A percentile compares a stretch with the other conserved stretches of the same genome.
Conservation (phyloP, 2,329 filamentous ascomycete genomes). For the Chaetothyriales sp. region DNA sequence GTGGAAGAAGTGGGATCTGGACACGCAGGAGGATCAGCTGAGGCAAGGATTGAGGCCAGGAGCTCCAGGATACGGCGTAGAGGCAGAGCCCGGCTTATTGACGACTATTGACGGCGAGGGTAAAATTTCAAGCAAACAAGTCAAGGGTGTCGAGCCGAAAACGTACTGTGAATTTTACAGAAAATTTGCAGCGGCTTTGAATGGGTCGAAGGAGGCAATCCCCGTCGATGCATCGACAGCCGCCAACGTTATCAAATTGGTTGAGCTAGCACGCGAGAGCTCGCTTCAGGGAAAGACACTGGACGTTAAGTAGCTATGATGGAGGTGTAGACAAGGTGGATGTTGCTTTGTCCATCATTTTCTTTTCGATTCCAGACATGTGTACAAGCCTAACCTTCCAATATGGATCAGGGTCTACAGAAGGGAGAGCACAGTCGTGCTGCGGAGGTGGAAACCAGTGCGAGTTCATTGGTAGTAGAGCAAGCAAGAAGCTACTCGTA, state of each 20-base stretch:
- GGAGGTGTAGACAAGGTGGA: too few species aligned
- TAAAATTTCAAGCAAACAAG: conserved; percentile 34
- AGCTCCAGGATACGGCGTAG: conserved; percentile 51
- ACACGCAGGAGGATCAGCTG: conserved; percentile 64
- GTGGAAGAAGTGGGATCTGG: conserved; percentile 59
- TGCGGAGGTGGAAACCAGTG: too few species aligned
- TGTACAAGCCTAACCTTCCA: too few species aligned
- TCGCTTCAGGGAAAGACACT: conserved; percentile 38
- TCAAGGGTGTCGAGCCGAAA: conserved; percentile 47
- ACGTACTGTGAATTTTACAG: conserved; percentile 59
- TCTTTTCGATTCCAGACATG: too few species aligned
- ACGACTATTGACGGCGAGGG: conserved; percentile 42
- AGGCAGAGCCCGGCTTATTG: conserved; percentile 46
- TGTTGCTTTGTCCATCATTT: too few species aligned
- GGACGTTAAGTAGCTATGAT: conserved; percentile 8
- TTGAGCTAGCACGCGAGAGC: conserved; percentile 43
- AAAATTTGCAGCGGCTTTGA: conserved; percentile 38
- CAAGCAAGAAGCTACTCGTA: too few species aligned
- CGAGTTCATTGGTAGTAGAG: too few species aligned
- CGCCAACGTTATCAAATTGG: conserved; percentile 40
- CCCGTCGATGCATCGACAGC: conserved; percentile 43
- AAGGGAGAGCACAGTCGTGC: too few species aligned
- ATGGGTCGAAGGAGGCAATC: conserved; percentile 36
- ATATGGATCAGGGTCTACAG: too few species aligned
- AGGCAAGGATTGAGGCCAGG: conserved; percentile 44